phyloP scores from a whole-genome alignment of 768 basidiomycete species.

The Chalciporus pseudorubinellus region DNA sequence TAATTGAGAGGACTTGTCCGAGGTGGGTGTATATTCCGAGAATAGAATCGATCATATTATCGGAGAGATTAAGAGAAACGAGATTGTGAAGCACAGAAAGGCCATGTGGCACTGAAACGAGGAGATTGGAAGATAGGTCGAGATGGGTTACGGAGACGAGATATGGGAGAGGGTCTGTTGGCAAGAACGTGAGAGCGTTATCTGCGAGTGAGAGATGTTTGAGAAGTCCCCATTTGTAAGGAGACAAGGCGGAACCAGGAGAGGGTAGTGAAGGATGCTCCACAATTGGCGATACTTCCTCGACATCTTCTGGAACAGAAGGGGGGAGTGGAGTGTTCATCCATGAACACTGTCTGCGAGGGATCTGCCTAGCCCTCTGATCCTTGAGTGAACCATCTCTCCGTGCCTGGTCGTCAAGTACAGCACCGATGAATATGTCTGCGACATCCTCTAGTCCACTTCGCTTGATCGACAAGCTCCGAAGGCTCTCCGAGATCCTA shows the following conservation, averaged over 20 bases:
- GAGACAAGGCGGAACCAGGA: conserved; percentile 43
- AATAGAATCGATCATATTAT: conserved; percentile 97
- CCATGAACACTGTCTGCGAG: conserved; percentile 45
- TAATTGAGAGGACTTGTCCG: conserved; percentile 73
- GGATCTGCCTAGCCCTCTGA: conserved; percentile 45
- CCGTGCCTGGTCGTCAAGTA: conserved; percentile 70
- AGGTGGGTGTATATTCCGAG: conserved; percentile 82
- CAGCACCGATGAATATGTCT: conserved; percentile 73
- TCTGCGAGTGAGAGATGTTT: conserved; percentile 75
- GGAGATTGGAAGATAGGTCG: conserved; percentile 87
- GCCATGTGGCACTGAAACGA: conserved; percentile 82
- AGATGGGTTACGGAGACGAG: conserved; percentile 77
- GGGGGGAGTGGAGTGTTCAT: conserved; percentile 51
- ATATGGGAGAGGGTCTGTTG: conserved; percentile 61
- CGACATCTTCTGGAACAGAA: conserved; percentile 53
- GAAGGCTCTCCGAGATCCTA: conserved; percentile 62
- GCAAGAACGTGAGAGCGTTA: conserved; percentile 78
- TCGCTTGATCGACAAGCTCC: conserved; percentile 71
- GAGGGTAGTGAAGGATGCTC: conserved; percentile 25
- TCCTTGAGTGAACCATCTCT: conserved; percentile 53
- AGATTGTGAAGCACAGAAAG: conserved; percentile 76
- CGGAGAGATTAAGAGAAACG: conserved; percentile 87
- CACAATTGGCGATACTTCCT: conserved; percentile 18
- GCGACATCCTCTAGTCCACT: conserved; percentile 81
- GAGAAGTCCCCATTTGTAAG: conserved; percentile 72